phyloP scores from a whole-genome alignment of 169 alveolate species.

The Perkinsus chesapeaki region DNA sequence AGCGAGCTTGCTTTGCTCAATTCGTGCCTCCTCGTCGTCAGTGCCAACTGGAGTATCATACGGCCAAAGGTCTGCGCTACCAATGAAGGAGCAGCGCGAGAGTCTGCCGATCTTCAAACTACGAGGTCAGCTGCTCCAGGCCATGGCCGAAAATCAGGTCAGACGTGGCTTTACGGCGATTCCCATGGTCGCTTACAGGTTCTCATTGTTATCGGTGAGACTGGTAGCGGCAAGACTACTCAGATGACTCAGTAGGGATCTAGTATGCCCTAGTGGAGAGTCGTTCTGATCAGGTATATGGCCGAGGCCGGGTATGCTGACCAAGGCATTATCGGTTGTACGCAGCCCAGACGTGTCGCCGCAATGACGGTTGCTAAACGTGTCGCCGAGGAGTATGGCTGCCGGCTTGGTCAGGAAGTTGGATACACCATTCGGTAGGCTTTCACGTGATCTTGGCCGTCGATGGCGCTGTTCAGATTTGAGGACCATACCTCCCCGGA shows the following conservation, averaged over 20 bases:
- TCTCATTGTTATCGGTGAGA: conserved; percentile 97
- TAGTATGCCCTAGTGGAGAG: conserved; percentile 56
- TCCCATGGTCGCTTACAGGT: conserved; percentile 12
- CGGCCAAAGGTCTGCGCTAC: conserved; percentile 21
- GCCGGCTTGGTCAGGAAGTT: conserved; percentile 93
- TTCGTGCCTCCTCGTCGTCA: background rate
- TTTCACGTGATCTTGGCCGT: background rate
- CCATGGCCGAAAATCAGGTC: conserved; percentile 76
- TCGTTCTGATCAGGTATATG: conserved; percentile 90
- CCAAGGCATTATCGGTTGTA: conserved; percentile 87
- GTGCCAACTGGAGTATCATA: background rate
- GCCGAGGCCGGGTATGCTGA: conserved; percentile 84
- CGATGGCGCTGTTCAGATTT: conserved; percentile 91
- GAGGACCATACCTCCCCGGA: conserved; percentile 93
- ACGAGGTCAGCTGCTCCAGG: conserved; percentile 79
- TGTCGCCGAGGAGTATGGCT: conserved; percentile 96
- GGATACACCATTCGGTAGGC: conserved; percentile 50
- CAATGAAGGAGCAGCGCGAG: conserved; percentile 86
- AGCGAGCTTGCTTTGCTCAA: background rate
- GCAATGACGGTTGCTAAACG: conserved; percentile 95
- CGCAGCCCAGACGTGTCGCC: conserved; percentile 99
- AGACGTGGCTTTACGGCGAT: background rate
- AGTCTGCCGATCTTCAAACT: conserved; percentile 89
- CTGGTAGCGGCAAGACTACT: conserved; percentile 91
- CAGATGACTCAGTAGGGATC: conserved; percentile 48